Percentiles rank a stretch among this genome's conserved stretches.
Evolutionary conservation across 495 filamentous ascomycete genomes (phyloP).

Genomic region (Xylaria longipes): DNA sequence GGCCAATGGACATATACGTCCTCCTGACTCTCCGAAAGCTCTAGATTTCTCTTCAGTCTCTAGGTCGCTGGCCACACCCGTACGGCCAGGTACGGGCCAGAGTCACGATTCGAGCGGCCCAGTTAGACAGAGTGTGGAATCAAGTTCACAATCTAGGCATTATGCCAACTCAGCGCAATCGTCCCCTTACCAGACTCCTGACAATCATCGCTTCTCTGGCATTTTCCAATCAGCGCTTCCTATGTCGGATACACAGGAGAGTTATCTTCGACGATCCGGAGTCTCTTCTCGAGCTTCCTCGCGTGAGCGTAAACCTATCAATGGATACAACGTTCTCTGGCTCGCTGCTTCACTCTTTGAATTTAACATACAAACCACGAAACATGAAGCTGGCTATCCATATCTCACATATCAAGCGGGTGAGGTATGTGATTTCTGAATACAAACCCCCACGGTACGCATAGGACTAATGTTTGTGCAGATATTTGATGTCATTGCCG

Average conservation of each 20-base stretch:
- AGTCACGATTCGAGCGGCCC: conserved; percentile 55
- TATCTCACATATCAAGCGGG: conserved; percentile 95
- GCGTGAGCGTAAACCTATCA: conserved; percentile 49
- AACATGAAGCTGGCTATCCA: conserved; percentile 91
- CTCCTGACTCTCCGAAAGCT: conserved; percentile 51
- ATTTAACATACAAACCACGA: conserved; percentile 92
- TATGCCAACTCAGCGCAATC: conserved; percentile 57
- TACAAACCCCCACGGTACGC: not conserved
- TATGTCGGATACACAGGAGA: conserved; percentile 66
- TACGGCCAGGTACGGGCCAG: conserved; percentile 58
- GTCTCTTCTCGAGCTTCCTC: conserved; percentile 58
- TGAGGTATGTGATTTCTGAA: conserved; percentile 60
- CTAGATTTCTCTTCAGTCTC: conserved; percentile 46
- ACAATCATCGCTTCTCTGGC: conserved; percentile 63
- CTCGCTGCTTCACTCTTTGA: conserved; percentile 93
- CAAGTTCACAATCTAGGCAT: conserved; percentile 40
- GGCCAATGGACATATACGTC: conserved; percentile 44
- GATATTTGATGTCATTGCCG: conserved; percentile 89
- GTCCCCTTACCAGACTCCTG: conserved; percentile 45
- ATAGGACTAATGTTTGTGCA: conserved; percentile 34
- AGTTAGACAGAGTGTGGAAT: conserved; percentile 54
- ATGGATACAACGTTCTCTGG: conserved; percentile 70
- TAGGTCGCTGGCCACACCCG: conserved; percentile 39
- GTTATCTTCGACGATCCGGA: conserved; percentile 50
- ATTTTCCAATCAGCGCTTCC: conserved; percentile 88